Evolutionary conservation across 495 filamentous ascomycete genomes (phyloP), one percentile per base, ranked within the genome.

Genomic region (Pyrenopolyporus hunteri): DNA sequence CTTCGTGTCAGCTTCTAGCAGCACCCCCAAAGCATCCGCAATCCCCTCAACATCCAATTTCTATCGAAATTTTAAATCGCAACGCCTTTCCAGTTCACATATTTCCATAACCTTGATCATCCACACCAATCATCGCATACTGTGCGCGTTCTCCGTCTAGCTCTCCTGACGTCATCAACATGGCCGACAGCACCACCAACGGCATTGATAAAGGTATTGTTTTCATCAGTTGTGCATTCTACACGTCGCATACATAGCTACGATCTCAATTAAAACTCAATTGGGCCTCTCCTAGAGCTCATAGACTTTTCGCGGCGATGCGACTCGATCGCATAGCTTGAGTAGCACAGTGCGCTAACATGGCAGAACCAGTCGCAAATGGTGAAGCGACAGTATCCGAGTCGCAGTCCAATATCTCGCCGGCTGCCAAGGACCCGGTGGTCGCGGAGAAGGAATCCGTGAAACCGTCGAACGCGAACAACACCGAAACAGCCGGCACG

Each of bases 161-260:
- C 20, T 59, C 19, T 51, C 53, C 69, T 72, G 76, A 79, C 76
- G 78, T 76, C 76, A 79, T 80, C 68, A 71, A 70, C 53, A 74
- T 74, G 72, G 56, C 72, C 40, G 68, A 71, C 36, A 73, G 44
- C 57, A 76, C 61, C 66, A 64, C 70, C 63, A 65, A 70, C 49
- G 66, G 72, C 64, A 65, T 70, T 49, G 69, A 74, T 37, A 74
- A 79, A 76, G 76, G 77, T 80, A 70, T 13, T 46, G 8, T 14
- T 48, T 46, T 26, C 20, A 57, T 29, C 25, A 33, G 43, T 11
- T 44, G 1, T 44, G 13, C 56, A 6, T 47, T 26, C 13, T 32
- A 35, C 28, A 20, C 20, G 23, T 40, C 39, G 23, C 45, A 57
- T 14, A 46, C 16, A 53, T 46, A 2, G 8, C 48, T 48, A 52